phyloP scores from a whole-genome alignment of 768 basidiomycete genomes.

The Podaxis sp. region DNA sequence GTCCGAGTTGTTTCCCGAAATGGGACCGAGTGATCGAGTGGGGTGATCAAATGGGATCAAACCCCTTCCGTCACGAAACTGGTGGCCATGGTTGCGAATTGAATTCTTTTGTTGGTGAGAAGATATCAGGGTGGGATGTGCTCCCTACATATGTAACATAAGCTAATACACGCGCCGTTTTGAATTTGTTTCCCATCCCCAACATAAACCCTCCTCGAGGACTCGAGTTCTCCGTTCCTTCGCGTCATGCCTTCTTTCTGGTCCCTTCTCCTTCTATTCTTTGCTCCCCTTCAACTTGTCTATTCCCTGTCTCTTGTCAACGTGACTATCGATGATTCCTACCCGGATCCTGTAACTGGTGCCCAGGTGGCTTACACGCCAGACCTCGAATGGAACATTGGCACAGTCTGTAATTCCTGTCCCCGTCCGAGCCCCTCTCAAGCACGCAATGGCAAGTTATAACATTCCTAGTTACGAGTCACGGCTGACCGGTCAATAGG shows the following conservation, averaged over 20 bases:
- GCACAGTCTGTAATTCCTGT: not conserved
- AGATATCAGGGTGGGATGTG: constrained; percentile 8
- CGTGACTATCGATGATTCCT: constrained; percentile 5
- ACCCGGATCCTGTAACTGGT: not conserved
- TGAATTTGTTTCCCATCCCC: not conserved
- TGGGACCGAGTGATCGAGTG: constrained; percentile 1
- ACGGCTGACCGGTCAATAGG: not conserved
- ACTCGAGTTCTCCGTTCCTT: not conserved
- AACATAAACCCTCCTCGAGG: not conserved
- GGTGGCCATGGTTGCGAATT: constrained; percentile 11
- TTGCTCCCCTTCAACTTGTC: not conserved
- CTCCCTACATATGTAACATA: not conserved
- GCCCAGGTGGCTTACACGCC: not conserved
- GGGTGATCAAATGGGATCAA: constrained; percentile 3
- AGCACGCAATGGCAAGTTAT: not conserved
- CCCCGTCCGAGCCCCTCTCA: not conserved
- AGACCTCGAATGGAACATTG: not conserved
- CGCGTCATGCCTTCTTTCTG: not conserved
- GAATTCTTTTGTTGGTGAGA: constrained; percentile 11
- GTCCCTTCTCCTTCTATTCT: not conserved
- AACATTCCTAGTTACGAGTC: not conserved
- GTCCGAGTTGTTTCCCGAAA: not conserved
- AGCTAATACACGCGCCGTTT: not conserved
- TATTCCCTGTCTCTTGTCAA: not conserved
- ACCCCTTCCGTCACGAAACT: not conserved